These are phyloP conservation scores for Leccinum boreale DNA, from an alignment of 768 basidiomycete genomes.

Conservation along the genomic window DNA sequence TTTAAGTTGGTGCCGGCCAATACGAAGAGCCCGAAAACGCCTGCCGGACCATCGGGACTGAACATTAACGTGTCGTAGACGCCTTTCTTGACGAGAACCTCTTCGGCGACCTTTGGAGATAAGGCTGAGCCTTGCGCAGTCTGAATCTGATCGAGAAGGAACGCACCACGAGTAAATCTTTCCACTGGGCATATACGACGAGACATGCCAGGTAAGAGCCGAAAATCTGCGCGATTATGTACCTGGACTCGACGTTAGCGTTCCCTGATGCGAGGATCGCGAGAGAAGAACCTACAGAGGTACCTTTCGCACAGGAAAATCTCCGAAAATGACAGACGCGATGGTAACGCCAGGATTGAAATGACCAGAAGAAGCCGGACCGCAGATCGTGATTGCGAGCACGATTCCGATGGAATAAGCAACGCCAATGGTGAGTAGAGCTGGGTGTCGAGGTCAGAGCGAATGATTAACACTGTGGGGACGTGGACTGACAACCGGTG, in stretches of 20 bases:
- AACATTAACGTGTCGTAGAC: conserved; percentile 33
- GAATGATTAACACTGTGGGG: neutral
- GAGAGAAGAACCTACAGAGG: conserved; percentile 37
- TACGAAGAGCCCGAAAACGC: conserved; percentile 38
- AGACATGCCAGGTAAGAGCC: conserved; percentile 64
- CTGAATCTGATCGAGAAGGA: conserved; percentile 42
- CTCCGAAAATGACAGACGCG: conserved; percentile 47
- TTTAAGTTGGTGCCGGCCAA: conserved; percentile 30
- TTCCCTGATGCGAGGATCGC: conserved; percentile 3
- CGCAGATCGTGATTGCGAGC: conserved; percentile 52
- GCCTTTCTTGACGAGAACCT: conserved; percentile 25
- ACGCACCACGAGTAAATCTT: conserved; percentile 44
- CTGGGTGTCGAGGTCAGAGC: conserved; percentile 28
- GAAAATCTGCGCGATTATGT: conserved; percentile 61
- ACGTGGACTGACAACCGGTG: conserved; percentile 46
- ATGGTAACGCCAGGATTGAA: conserved; percentile 66
- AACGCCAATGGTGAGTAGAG: conserved; percentile 53
- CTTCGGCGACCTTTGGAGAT: conserved; percentile 26
- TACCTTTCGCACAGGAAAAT: conserved; percentile 53
- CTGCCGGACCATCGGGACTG: conserved; percentile 33
- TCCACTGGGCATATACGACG: conserved; percentile 61
- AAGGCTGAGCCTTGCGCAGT: neutral
- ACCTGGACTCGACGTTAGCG: conserved; percentile 39
- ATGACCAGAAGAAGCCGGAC: conserved; percentile 57
- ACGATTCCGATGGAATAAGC: conserved; percentile 59